Evolutionary conservation across 2,329 filamentous ascomycete species (phyloP), one percentile per base, ranked within the genome.

Genomic region (Cercospora zeina): DNA sequence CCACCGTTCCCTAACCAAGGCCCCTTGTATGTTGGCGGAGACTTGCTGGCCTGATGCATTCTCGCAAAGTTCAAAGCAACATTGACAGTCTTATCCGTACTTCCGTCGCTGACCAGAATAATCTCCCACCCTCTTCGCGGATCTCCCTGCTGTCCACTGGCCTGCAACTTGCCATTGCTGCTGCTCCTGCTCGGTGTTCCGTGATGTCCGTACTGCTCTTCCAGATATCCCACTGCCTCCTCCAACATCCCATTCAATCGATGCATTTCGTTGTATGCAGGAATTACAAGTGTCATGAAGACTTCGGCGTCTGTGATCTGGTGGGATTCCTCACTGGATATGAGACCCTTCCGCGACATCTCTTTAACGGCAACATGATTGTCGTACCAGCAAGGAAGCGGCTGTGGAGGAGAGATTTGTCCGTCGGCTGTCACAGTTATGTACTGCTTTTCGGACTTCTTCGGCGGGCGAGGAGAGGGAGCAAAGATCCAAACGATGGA

Each of bases 241-340:
- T 96, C 88, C 11, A 99, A 82, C 78, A 96, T 96, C 10, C 88
- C 89, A 11, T 86, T 82, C 51, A 99, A 83, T 31, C 95, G 87
- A 62, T 89, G 83, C 74, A 93, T 89, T 73, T 99, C 95, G 69
- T 99, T 99, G 82, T 92, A 99, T 9, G 95, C 95, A 0, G 95
- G 95, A 47, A 99, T 88, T 0, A 99, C 91, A 7, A 97, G 87
- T 58, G 90, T 95, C 81, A 99, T 87, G 74, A 89, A 89, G n/a
- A 97, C 78, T 65, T 93, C 87, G 13, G 92, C 85, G 1, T 87
- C 83, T 66, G 92, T 89, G 59, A 96, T 89, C 49, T 80, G 77
- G 68, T 85, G 82, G 14, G 82, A 76, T 66, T 86, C 80, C 39
- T 72, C 69, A 59, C 72, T 67, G 7, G 72, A 58, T 31, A 73